Conservation (phyloP, 306 rosid species). For the Abrus pulchellus region DNA sequence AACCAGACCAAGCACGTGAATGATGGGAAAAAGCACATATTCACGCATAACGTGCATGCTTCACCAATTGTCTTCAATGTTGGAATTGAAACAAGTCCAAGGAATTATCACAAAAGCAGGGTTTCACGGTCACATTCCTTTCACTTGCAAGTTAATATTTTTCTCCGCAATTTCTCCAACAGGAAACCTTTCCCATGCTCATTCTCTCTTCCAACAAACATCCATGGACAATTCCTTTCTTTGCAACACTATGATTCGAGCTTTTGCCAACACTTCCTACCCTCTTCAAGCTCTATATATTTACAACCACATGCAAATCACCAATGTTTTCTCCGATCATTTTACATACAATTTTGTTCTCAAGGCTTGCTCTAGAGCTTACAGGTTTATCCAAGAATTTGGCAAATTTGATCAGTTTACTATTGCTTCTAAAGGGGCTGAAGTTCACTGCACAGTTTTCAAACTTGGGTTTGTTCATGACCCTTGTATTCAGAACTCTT, state of each 20-base stretch:
- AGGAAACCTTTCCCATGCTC: slow-evolving; percentile 70
- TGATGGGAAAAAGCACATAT: not conserved
- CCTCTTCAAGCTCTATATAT: slow-evolving; percentile 61
- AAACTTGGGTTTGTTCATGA: slow-evolving; percentile 63
- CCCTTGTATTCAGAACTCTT: slow-evolving; percentile 59
- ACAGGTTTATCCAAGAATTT: slow-evolving; percentile 49
- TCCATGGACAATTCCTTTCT: slow-evolving; percentile 59
- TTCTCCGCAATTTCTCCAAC: slow-evolving; percentile 64
- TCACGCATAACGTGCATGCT: slow-evolving; percentile 44
- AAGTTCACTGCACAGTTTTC: slow-evolving; percentile 64
- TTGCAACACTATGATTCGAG: slow-evolving; percentile 76
- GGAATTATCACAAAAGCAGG: slow-evolving; percentile 64
- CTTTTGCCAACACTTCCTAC: slow-evolving; percentile 59
- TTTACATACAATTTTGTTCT: slow-evolving; percentile 69
- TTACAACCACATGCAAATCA: slow-evolving; percentile 58
- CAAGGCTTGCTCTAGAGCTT: slow-evolving; percentile 69
- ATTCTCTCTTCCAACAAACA: slow-evolving; percentile 64
- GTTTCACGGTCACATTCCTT: slow-evolving; percentile 38
- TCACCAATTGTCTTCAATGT: slow-evolving; percentile 58
- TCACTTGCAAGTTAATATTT: slow-evolving; percentile 51
- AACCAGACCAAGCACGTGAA: too few species aligned
- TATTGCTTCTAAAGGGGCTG: slow-evolving; percentile 64
- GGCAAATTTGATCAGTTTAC: slow-evolving; percentile 23
- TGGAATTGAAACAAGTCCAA: slow-evolving; percentile 58
- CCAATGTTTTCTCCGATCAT: slow-evolving; percentile 51